These are phyloP conservation scores for Uromyces viciae-fabae DNA, from an alignment of 1,284 basidiomycete species.

Conservation along the genomic window DNA sequence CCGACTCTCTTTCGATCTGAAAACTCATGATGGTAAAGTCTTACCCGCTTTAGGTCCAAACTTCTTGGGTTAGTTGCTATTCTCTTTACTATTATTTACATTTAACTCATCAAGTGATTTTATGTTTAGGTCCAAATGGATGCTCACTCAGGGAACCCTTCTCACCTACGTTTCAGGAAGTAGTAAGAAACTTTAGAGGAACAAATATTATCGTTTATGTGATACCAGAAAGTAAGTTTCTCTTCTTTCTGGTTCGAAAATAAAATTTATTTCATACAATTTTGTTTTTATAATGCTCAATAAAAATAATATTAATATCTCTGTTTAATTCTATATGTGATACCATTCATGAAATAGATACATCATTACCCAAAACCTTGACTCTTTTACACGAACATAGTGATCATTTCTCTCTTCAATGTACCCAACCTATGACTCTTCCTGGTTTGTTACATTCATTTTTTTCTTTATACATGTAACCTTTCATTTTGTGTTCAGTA, in stretches of 20 bases:
- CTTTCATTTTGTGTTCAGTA: not conserved
- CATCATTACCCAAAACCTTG: conserved; percentile 24
- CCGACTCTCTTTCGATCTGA: conserved; percentile 39
- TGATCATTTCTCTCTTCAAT: conserved; percentile 44
- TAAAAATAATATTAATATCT: not conserved
- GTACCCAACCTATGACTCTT: conserved; percentile 33
- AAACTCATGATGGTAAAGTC: conserved; percentile 36
- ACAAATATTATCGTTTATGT: conserved; percentile 40
- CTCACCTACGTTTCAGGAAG: conserved; percentile 44
- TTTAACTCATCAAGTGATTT: not conserved
- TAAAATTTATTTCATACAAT: no score
- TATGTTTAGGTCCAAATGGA: conserved; percentile 34
- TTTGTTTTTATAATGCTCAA: not conserved
- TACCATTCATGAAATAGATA: no score
- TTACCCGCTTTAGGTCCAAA: conserved; percentile 17
- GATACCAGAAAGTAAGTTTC: conserved; percentile 28
- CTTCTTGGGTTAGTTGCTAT: conserved; percentile 22
- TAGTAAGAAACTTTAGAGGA: conserved; percentile 40
- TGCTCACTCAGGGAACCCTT: conserved; percentile 42
- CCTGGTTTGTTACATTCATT: conserved; percentile 22
- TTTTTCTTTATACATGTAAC: not conserved
- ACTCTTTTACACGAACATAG: conserved; percentile 43
- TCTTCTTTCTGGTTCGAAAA: no score
- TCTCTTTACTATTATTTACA: not conserved
- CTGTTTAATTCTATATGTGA: no score